These are phyloP conservation scores for Aspergillus panamensis DNA, from an alignment of 495 filamentous ascomycete genomes.

Conservation along the genomic window DNA sequence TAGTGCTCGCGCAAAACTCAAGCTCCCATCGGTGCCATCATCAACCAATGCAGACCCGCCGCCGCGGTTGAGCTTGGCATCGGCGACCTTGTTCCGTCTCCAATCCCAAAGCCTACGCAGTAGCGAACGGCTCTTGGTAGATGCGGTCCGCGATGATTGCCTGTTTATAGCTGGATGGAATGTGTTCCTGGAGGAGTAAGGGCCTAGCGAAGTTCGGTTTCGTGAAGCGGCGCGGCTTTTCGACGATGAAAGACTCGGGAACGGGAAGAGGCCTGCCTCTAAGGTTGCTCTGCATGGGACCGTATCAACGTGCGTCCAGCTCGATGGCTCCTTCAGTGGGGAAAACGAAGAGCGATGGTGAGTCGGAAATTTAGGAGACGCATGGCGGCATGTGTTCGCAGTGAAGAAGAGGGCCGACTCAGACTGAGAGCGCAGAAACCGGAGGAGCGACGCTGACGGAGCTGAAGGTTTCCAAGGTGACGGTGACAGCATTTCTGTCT, in stretches of 20 bases:
- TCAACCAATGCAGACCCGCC: slow-evolving; percentile 30
- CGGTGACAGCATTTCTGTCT: slow-evolving; percentile 40
- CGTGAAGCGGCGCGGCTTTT: slow-evolving; percentile 9
- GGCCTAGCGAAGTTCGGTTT: slow-evolving; percentile 13
- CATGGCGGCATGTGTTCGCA: slow-evolving; percentile 30
- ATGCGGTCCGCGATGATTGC: slow-evolving; percentile 33
- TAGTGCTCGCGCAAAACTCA: slow-evolving; percentile 57
- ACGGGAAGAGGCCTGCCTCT: slow-evolving; percentile 10
- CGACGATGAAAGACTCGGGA: slow-evolving; percentile 5
- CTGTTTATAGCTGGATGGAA: neutral
- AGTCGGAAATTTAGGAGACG: slow-evolving; percentile 6
- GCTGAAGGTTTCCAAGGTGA: slow-evolving; percentile 37
- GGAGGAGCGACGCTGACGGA: slow-evolving; percentile 58
- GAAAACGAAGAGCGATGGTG: slow-evolving; percentile 8
- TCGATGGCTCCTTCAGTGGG: slow-evolving; percentile 22
- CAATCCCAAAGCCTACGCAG: slow-evolving; percentile 54
- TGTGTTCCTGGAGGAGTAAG: neutral
- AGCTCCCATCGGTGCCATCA: slow-evolving; percentile 38
- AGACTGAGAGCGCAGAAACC: slow-evolving; percentile 59
- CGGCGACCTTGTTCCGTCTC: slow-evolving; percentile 31
- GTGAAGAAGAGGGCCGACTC: slow-evolving; percentile 51
- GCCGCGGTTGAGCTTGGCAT: slow-evolving; percentile 23
- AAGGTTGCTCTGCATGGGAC: slow-evolving; percentile 15
- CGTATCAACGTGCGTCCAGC: slow-evolving; percentile 23
- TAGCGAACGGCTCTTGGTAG: slow-evolving; percentile 47